Evolutionary conservation across 2,329 filamentous ascomycete species (phyloP).

Genomic region (Dothidotthia symphoricarpi): DNA sequence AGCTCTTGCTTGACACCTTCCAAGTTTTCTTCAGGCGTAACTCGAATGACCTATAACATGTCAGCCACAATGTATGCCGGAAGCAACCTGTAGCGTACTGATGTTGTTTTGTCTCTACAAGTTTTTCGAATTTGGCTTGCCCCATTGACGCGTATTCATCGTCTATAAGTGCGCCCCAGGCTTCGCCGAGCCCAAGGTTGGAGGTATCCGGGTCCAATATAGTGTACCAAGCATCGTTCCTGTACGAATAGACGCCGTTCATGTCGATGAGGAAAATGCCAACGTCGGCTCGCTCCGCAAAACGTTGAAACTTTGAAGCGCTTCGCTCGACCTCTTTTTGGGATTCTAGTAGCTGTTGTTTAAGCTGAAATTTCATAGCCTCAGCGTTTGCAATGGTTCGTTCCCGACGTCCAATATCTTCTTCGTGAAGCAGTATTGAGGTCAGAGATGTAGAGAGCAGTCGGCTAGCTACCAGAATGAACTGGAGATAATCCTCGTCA

Average conservation of each 20-base stretch:
- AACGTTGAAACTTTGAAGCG: constrained; percentile 33
- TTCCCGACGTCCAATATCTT: constrained; percentile 40
- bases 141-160: constrained; percentile 14
- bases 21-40: constrained; percentile 41
- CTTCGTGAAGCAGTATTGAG: constrained; percentile 42
- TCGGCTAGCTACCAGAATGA: constrained; percentile 36
- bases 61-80: constrained; percentile 1
- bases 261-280: constrained; percentile 41
- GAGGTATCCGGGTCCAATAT: constrained; percentile 25
- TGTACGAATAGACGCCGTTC: constrained; percentile 36
- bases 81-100: constrained; percentile 8
- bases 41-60: constrained; percentile 27
- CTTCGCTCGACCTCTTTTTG: constrained; percentile 30
- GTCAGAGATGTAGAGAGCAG: constrained; percentile 42
- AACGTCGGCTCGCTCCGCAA: constrained; percentile 37
- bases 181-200: constrained; percentile 15
- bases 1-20: constrained; percentile 18
- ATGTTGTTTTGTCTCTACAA: constrained; percentile 17
- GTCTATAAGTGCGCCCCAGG: constrained; percentile 20
- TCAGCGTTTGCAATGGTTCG: constrained; percentile 27
- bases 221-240: constrained; percentile 43
- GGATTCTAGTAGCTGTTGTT: constrained; percentile 9
- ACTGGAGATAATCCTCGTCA: constrained; percentile 43
- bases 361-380: constrained; percentile 8
- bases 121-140: constrained; percentile 13